These are phyloP conservation scores for Betula pendula DNA, from an alignment of 306 rosid genomes.

Conservation along the genomic window DNA sequence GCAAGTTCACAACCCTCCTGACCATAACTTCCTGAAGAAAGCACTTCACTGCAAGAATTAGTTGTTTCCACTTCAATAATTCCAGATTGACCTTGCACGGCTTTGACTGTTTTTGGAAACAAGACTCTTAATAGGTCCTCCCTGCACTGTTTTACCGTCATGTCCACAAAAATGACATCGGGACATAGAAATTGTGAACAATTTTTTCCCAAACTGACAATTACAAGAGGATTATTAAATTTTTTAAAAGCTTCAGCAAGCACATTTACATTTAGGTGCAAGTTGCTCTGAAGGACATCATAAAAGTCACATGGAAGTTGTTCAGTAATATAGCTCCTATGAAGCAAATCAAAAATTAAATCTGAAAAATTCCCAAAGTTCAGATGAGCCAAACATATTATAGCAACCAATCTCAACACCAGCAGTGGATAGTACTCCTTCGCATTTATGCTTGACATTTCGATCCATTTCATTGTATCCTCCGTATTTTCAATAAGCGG, in stretches of 20 bases:
- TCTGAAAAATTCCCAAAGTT: slow-evolving; percentile 30
- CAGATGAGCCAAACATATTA: slow-evolving; percentile 44
- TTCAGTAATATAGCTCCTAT: slow-evolving; percentile 15
- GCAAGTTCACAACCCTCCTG: not conserved
- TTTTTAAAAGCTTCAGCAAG: slow-evolving; percentile 47
- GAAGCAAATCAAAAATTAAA: slow-evolving; percentile 27
- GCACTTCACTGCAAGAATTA: slow-evolving; percentile 8
- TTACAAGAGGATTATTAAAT: slow-evolving; percentile 51
- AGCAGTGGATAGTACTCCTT: slow-evolving; percentile 31
- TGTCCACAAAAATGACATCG: slow-evolving; percentile 45
- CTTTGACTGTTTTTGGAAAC: slow-evolving; percentile 31
- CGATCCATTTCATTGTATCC: slow-evolving; percentile 42
- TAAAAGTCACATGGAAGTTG: slow-evolving; percentile 41
- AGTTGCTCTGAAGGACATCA: slow-evolving; percentile 25
- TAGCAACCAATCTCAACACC: slow-evolving; percentile 43
- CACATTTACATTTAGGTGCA: slow-evolving; percentile 20
- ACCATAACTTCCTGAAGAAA: slow-evolving; percentile 13
- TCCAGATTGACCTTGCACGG: slow-evolving; percentile 1
- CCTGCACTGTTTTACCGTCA: slow-evolving; percentile 17
- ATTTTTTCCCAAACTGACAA: slow-evolving; percentile 32
- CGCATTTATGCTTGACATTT: slow-evolving; percentile 10
- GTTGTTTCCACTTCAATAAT: slow-evolving; percentile 8
- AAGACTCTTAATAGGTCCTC: slow-evolving; percentile 25
- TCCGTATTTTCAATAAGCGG: slow-evolving; percentile 19
- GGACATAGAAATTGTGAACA: slow-evolving; percentile 16